phyloP scores from a whole-genome alignment of 345 rosid genomes.

The Lepidium aucheri region DNA sequence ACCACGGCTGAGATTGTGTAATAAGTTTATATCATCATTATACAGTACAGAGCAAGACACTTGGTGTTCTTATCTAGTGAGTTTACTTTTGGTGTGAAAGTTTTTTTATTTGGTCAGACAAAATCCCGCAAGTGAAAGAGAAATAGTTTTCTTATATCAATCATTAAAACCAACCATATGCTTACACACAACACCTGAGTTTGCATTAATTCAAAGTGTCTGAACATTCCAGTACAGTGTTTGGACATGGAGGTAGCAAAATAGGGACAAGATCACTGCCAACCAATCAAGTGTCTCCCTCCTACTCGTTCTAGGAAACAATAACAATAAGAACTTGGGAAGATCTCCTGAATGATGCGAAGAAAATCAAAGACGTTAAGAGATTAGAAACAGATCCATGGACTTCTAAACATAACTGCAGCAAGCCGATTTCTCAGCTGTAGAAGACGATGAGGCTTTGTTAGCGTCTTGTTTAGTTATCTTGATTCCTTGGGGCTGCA shows the following conservation, averaged over 20 bases:
- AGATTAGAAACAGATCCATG: background rate
- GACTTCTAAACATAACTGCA: conserved; percentile 33
- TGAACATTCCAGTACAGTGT: background rate
- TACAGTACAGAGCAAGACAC: background rate
- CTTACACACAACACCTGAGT: conserved; percentile 9
- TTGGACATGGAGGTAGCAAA: conserved; percentile 2
- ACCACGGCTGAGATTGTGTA: conserved; percentile 12
- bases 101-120: background rate
- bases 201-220: conserved; percentile 3
- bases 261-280: conserved; percentile 15
- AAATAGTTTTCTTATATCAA: background rate
- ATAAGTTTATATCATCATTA: conserved; percentile 1
- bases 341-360: background rate
- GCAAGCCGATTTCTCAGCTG: conserved; percentile 49
- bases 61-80: background rate
- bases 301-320: conserved; percentile 3
- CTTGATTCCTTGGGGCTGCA: conserved; percentile 60
- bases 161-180: background rate
- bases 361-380: background rate
- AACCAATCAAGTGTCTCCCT: conserved; percentile 5
- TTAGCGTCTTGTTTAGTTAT: conserved; percentile 46
- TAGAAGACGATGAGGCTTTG: conserved; percentile 30
- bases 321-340: conserved; percentile 7
- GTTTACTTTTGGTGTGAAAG: background rate
- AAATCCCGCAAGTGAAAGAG: background rate